Evolutionary conservation across 139 green algal species (phyloP), one percentile per base, ranked within the genome.

Genomic region (Yamagishiella unicocca): DNA sequence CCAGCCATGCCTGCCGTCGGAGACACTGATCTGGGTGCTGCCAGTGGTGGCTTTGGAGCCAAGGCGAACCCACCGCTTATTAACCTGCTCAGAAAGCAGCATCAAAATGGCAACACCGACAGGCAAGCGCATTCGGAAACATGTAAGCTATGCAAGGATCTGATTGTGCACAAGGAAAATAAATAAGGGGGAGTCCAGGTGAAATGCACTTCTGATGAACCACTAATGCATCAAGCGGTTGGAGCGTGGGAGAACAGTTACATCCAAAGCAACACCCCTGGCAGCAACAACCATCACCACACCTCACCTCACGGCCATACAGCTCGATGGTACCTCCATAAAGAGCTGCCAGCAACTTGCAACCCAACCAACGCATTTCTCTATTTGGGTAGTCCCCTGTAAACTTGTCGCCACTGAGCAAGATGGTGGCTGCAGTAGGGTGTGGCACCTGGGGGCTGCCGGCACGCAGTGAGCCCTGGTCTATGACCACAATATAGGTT

Each of bases 11-110:
- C 64, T 72, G n/a, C 31, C 29, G 35, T 87, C 78, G 1, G 81
- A 29, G 8, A 92, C 55, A 33, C 31, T 77, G 72, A 93, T 75
- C 24, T 27, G 82, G 38, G 38, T 86, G n/a, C 54, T 38, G 21
- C 93, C 91, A 38, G 77, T 31, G 9, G 2, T 2, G 2, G 90
- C 92, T 19, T 85, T 79, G 19, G 45, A 46, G 7, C 33, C 76
- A 27, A 94, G 83, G 4, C 62, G 45, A 14, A 88, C 91, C 93
- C 92, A 96, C 9, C 90, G 71, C 25, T 90, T 81, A 0, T 29
- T 5, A 17, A 40, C 43, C 72, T 80, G 72, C 25, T n/a, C n/a
- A n/a, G n/a, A n/a, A n/a, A n/a, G n/a, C n/a, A n/a, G n/a, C n/a
- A n/a, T n/a, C n/a, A n/a, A n/a, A n/a, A n/a, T n/a, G n/a, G n/a